Base-by-base conservation (phyloP, 768 basidiomycete genomes). In the Aureoboletus auriporus region DNA sequence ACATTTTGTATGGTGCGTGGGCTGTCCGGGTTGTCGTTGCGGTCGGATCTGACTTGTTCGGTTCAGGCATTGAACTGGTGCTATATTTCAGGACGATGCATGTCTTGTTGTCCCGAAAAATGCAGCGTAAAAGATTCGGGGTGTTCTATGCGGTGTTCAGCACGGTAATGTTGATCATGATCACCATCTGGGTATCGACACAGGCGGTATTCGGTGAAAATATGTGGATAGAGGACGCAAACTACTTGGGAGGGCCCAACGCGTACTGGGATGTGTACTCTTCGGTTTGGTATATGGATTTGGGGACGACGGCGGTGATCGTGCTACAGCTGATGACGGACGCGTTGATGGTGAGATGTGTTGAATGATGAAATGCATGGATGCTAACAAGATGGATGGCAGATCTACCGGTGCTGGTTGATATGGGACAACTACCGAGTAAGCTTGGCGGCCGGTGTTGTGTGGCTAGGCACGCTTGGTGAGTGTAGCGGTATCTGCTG, bases 341-440 rank as follows among this genome's bases (percentile, higher is more conserved):
- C 37, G 73, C 55, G 1, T 45, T 74, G 38, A 60, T 75, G 53
- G 75, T 75, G 44, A 39, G 69, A 50, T 10, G 26, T 20, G 13
- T 5, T 9, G 3, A 6, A 16, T 26, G 17, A 42, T 3, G 38
- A n/a, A 31, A 6, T 34, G 20, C 5, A 6, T 26, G 29, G 23
- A 0, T 38, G n/a, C 51, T 57, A 29, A 60, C 13, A 23, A 41
- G 34, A 9, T 14, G n/a, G 28, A 10, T 33, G 11, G 23, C 38
- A 75, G 74, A 60, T 75, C 29, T 65, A 71, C 46, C 70, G 71
- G n/a, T 70, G 68, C 49, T 68, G 51, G 31, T 55, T 69, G 27
- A 54, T 75, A 14, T 73, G 69, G 61, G 23, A 46, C 23, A 52
- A 43, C 41, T 37, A 44, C 38, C 46, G 50, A 20, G 42, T 61